phyloP scores from a whole-genome alignment of 805 yeast genomes.

The Grigorovia humatica region DNA sequence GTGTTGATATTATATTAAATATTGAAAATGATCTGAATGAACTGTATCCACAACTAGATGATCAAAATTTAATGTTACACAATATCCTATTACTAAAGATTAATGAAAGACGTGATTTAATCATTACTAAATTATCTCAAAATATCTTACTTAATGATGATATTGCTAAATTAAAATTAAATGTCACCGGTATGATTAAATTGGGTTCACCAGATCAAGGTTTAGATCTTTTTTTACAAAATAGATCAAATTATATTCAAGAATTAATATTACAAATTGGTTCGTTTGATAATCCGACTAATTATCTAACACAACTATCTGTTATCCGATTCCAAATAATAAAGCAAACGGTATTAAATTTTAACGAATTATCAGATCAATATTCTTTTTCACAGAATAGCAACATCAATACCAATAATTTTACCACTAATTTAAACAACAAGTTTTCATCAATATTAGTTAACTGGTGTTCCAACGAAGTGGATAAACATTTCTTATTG shows the following conservation, averaged over 20 bases:
- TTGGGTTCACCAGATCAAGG: constrained; percentile 41
- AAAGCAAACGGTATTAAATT: constrained; percentile 46
- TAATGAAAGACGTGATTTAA: constrained; percentile 22
- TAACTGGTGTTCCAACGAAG: constrained; percentile 66
- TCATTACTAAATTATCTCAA: constrained; percentile 29
- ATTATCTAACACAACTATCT: constrained; percentile 52
- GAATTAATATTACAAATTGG: constrained; percentile 39
- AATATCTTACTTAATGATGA: constrained; percentile 25
- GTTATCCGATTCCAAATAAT: constrained; percentile 53
- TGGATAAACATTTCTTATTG: constrained; percentile 46
- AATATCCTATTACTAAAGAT: constrained; percentile 29
- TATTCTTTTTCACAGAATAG: background rate
- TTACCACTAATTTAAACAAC: constrained; percentile 4
- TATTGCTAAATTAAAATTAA: constrained; percentile 17
- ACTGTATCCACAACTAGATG: constrained; percentile 9
- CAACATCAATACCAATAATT: background rate
- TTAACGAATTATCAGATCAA: constrained; percentile 38
- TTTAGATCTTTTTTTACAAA: constrained; percentile 36
- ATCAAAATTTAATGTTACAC: constrained; percentile 25
- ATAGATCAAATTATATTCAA: constrained; percentile 38
- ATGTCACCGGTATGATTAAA: constrained; percentile 27
- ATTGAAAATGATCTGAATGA: constrained; percentile 26
- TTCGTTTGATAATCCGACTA: constrained; percentile 42
- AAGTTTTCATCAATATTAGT: constrained; percentile 47
- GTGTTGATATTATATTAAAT: constrained; percentile 28